Evolutionary conservation across 2,329 filamentous ascomycete species (phyloP).

Genomic region (Alternaria triticina): DNA sequence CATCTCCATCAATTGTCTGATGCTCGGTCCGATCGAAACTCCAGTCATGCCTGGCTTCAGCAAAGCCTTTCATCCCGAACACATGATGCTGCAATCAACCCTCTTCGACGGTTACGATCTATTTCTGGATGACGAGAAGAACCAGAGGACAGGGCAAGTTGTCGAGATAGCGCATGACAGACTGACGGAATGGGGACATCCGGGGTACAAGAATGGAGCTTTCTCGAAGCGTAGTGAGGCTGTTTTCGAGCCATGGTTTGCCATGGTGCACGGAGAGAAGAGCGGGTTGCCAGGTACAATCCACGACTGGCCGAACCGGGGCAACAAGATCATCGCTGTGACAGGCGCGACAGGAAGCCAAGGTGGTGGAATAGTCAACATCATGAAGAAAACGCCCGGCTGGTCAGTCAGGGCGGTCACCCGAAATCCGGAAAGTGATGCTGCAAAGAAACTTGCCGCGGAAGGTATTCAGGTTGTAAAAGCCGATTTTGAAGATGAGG

Average conservation of each 20-base stretch:
- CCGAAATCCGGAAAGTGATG: constrained; percentile 23
- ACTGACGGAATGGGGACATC: constrained; percentile 42
- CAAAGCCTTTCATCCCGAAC: constrained; percentile 28
- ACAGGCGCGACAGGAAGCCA: constrained; percentile 39
- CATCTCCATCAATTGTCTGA: constrained; percentile 57
- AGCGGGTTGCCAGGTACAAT: constrained; percentile 51
- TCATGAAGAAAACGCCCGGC: constrained; percentile 29
- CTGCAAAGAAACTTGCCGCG: constrained; percentile 26
- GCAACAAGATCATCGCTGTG: constrained; percentile 30
- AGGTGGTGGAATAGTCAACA: constrained; percentile 33
- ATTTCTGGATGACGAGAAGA: constrained; percentile 52
- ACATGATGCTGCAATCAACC: constrained; percentile 50
- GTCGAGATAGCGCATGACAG: constrained; percentile 54
- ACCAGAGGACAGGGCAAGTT: constrained; percentile 49
- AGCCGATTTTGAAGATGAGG: constrained; percentile 29
- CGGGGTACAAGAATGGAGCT: constrained; percentile 50
- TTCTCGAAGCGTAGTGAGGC: constrained; percentile 51
- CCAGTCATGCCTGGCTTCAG: constrained; percentile 47
- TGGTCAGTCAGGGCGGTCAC: constrained; percentile 36
- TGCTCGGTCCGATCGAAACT: constrained; percentile 57
- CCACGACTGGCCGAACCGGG: constrained; percentile 29
- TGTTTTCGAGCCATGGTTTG: constrained; percentile 58
- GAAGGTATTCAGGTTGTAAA: constrained; percentile 29
- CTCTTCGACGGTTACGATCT: constrained; percentile 54
- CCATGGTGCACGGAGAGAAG: constrained; percentile 52